A percentile compares a stretch with the other conserved stretches of the same genome.
Conservation (phyloP, 1,284 basidiomycete species). For the Amylostereum areolatum region DNA sequence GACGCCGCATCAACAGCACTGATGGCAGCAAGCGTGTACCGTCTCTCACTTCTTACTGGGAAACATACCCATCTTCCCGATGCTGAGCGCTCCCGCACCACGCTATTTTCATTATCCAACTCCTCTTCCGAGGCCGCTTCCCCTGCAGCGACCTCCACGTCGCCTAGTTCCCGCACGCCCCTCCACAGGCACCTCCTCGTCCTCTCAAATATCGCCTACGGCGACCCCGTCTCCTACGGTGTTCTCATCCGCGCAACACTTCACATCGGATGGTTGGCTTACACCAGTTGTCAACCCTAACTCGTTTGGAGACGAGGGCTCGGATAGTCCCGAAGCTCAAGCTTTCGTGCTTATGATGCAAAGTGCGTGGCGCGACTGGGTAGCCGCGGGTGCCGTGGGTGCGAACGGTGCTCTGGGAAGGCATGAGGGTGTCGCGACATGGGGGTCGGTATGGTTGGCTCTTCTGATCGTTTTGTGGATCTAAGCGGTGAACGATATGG, state of each 20-base stretch:
- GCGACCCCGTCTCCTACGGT: constrained; percentile 1
- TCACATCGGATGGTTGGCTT: constrained; percentile 48
- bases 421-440: too few relatives aligned
- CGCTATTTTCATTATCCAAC: constrained; percentile 32
- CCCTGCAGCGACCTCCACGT: constrained; percentile 9
- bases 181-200: constrained; percentile 3
- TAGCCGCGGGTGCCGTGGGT: constrained; percentile 29
- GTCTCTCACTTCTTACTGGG: constrained; percentile 48
- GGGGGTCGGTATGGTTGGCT: neutral
- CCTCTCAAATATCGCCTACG: constrained; percentile 8
- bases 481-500: too few relatives aligned
- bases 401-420: constrained; percentile 15
- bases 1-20: constrained; percentile 75
- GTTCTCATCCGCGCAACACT: constrained; percentile 29
- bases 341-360: constrained; percentile 51
- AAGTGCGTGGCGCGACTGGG: constrained; percentile 47
- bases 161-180: constrained; percentile 10
- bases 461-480: too few relatives aligned
- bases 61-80: constrained; percentile 44
- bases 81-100: constrained; percentile 52
- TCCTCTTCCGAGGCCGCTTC: constrained; percentile 4
- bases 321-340: constrained; percentile 46
- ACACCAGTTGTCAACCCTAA: constrained; percentile 49
- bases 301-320: constrained; percentile 29
- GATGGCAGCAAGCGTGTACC: constrained; percentile 73